phyloP scores from a whole-genome alignment of 768 basidiomycete species.

The Russula brevipes region DNA sequence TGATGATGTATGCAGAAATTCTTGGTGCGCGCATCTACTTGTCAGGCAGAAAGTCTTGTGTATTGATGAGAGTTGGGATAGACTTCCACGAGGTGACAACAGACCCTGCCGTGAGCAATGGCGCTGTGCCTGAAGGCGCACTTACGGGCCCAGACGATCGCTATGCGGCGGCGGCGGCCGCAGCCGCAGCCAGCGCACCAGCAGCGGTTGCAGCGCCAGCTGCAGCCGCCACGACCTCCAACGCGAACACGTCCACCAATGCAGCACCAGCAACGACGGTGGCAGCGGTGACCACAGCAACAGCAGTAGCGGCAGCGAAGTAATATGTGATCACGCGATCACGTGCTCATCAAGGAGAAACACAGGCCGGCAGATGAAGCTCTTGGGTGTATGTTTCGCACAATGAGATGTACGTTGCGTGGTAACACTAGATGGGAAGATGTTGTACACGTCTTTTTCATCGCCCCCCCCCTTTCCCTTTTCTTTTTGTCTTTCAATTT shows the following conservation, averaged over 20 bases:
- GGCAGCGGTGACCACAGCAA: background rate
- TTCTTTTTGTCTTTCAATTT: background rate
- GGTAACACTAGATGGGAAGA: background rate
- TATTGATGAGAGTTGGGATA: constrained; percentile 28
- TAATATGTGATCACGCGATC: background rate
- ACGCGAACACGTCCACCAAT: background rate
- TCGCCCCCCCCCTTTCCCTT: background rate
- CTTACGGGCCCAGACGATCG: constrained; percentile 55
- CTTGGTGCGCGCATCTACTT: constrained; percentile 53
- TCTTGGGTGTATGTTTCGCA: constrained; percentile 4
- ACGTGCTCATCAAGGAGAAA: background rate
- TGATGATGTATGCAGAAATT: constrained; percentile 99
- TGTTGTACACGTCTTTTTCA: no score
- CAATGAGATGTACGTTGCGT: constrained; percentile 4
- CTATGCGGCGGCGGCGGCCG: background rate
- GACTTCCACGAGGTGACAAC: constrained; percentile 75
- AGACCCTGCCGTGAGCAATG: constrained; percentile 40
- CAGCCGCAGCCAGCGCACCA: background rate
- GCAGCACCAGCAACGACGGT: background rate
- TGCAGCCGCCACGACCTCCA: background rate
- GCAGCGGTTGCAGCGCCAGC: background rate
- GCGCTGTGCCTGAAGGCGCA: constrained; percentile 52
- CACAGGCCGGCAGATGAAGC: no score
- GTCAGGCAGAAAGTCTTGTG: background rate
- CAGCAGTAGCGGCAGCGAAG: background rate